Percentiles rank a stretch among this genome's conserved stretches.
Evolutionary conservation across 148 eudicot genomes (phyloP).

Genomic region (Talinum fruticosum): DNA sequence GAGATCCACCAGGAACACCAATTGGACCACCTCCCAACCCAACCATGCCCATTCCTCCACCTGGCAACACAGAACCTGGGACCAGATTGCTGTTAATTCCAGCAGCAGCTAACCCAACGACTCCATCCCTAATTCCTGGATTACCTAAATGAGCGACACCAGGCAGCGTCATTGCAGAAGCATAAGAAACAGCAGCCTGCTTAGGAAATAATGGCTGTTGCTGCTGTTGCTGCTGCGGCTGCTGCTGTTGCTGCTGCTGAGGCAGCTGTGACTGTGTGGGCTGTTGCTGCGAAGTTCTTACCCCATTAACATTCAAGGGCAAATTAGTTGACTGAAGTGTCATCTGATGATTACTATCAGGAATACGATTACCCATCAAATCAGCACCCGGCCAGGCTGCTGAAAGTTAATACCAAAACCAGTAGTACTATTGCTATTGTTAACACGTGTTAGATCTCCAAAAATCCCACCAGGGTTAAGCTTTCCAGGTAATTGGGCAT

Average conservation of each 20-base stretch:
- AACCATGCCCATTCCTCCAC: conserved; percentile 59
- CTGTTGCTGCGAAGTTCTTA: conserved; percentile 47
- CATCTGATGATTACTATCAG: conserved; percentile 45
- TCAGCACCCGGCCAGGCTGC: conserved; percentile 43
- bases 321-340: conserved; percentile 47
- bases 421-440: conserved; percentile 22
- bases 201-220: conserved; percentile 53
- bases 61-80: conserved; percentile 40
- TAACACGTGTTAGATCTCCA: conserved; percentile 36
- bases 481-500: conserved; percentile 38
- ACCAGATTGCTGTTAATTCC: conserved; percentile 44
- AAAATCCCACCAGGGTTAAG: conserved; percentile 39
- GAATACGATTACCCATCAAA: conserved; percentile 36
- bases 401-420: conserved; percentile 54
- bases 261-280: conserved; percentile 29
- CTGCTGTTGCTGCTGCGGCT: conserved; percentile 38
- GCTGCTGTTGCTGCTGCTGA: conserved; percentile 31
- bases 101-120: conserved; percentile 44
- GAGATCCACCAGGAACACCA: conserved; percentile 60
- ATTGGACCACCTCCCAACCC: conserved; percentile 54
- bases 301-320: conserved; percentile 63
- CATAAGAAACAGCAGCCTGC: conserved; percentile 51
- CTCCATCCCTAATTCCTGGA: conserved; percentile 52
- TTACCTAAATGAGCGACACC: conserved; percentile 44
- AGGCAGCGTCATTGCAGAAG: conserved; percentile 45